A percentile compares a stretch with the other conserved stretches of the same genome.
These are phyloP conservation scores for Claviceps sp. DNA, from an alignment of 2,329 filamentous ascomycete species.

Conservation along the genomic window DNA sequence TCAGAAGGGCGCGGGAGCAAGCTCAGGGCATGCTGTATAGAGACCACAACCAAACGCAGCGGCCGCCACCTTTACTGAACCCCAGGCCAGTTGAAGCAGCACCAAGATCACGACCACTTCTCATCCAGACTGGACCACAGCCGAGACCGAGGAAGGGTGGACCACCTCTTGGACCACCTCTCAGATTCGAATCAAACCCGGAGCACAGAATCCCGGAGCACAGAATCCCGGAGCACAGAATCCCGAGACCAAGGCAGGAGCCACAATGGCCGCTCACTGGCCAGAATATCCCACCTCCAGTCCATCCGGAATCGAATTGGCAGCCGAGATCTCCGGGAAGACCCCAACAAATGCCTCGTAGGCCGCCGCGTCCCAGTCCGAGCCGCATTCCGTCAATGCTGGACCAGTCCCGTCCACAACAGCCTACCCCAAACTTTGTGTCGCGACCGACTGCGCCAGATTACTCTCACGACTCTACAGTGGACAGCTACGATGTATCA, in stretches of 20 bases:
- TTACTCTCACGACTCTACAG: slow-evolving; percentile 15
- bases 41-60: slow-evolving; percentile 12
- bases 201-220: slow-evolving; percentile 26
- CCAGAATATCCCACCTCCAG: slow-evolving; percentile 22
- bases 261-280: slow-evolving; percentile 41
- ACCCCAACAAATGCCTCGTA: slow-evolving; percentile 36
- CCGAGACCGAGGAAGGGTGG: slow-evolving; percentile 10
- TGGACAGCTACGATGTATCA: slow-evolving; percentile 24
- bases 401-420: slow-evolving; percentile 41
- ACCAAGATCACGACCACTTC: not conserved
- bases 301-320: slow-evolving; percentile 21
- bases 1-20: slow-evolving; percentile 41
- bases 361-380: slow-evolving; percentile 45
- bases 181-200: slow-evolving; percentile 11
- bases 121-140: slow-evolving; percentile 5
- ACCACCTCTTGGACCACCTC: slow-evolving; percentile 10
- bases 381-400: slow-evolving; percentile 46
- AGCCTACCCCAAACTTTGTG: slow-evolving; percentile 38
- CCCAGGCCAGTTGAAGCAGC: not conserved
- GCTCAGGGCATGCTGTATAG: slow-evolving; percentile 26
- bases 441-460: slow-evolving; percentile 19
- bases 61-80: slow-evolving; percentile 10
- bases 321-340: slow-evolving; percentile 39
- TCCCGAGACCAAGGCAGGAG: slow-evolving; percentile 38
- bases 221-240: slow-evolving; percentile 29